These are phyloP conservation scores for Kuraishia capsulata DNA, from an alignment of 805 yeast species.

Conservation along the genomic window DNA sequence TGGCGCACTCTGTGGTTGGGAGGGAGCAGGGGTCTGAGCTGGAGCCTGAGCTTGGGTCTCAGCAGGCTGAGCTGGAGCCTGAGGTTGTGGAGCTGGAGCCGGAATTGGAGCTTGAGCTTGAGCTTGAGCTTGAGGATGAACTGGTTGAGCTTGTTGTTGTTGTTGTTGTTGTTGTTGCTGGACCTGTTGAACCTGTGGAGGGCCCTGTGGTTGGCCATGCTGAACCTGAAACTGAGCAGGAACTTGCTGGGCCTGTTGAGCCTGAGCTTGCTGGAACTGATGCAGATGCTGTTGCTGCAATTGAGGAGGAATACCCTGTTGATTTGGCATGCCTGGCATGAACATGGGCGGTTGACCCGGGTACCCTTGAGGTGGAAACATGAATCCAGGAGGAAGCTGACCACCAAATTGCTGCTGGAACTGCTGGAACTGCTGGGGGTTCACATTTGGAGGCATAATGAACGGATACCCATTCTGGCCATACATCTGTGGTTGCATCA, in stretches of 20 bases:
- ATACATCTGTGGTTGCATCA: conserved; percentile 14
- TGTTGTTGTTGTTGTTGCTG: conserved; percentile 4
- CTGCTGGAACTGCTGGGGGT: conserved; percentile 6
- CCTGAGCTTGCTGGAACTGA: too few species aligned
- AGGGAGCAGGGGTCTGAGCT: conserved; percentile 7
- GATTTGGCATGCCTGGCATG: background rate
- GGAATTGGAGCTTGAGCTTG: conserved; percentile 4
- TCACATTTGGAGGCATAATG: conserved; percentile 8
- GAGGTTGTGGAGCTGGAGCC: conserved; percentile 4
- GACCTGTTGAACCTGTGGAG: conserved; percentile 2
- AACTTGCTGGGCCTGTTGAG: conserved; percentile 3
- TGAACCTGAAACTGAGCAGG: conserved; percentile 10
- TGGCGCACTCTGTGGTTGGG: background rate
- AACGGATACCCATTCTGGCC: conserved; percentile 10
- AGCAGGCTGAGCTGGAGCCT: background rate
- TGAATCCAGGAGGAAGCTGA: conserved; percentile 2
- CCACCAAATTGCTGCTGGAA: conserved; percentile 1
- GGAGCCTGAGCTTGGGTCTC: background rate
- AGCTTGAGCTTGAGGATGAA: conserved; percentile 7
- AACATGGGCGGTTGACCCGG: background rate
- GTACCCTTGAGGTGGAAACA: conserved; percentile 2
- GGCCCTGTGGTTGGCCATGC: conserved; percentile 2
- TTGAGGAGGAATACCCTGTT: conserved; percentile 5
- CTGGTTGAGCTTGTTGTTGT: conserved; percentile 3
- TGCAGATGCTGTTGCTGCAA: too few species aligned